Conservation (phyloP, 495 filamentous ascomycete species). For the Trichocladium antarcticum region DNA sequence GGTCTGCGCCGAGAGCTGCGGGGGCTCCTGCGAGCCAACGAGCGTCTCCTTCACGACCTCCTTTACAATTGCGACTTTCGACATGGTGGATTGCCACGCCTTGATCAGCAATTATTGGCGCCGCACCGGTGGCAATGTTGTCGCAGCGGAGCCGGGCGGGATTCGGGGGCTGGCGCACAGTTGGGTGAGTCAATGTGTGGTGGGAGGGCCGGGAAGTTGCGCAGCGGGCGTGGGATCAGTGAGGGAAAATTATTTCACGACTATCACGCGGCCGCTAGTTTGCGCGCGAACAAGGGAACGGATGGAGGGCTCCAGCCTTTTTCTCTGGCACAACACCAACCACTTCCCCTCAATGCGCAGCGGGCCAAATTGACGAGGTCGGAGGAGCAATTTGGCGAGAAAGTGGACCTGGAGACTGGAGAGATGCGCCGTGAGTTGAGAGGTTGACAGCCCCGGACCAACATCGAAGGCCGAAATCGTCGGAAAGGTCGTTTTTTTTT, state of each 20-base stretch:
- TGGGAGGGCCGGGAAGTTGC: not conserved
- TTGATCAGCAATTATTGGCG: not conserved
- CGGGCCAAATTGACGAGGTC: not conserved
- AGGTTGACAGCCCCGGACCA: no score
- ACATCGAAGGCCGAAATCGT: not conserved
- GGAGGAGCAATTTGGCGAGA: constrained; percentile 3
- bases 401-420: constrained; percentile 8
- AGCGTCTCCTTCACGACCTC: constrained; percentile 68
- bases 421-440: not conserved
- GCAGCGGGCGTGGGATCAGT: not conserved
- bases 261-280: not conserved
- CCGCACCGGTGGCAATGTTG: not conserved
- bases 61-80: constrained; percentile 42
- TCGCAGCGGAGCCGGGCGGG: not conserved
- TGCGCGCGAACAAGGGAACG: not conserved
- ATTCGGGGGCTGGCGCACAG: not conserved
- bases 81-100: constrained; percentile 22
- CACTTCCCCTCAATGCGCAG: constrained; percentile 1
- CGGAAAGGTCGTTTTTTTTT: constrained; percentile 10
- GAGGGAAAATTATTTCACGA: not conserved
- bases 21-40: constrained; percentile 49
- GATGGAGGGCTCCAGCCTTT: not conserved
- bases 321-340: not conserved
- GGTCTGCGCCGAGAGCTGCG: constrained; percentile 55
- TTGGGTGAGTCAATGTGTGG: constrained; percentile 4